These are phyloP conservation scores for Phytophthora cajani DNA, from an alignment of 352 stramenopile species.

Conservation along the genomic window DNA sequence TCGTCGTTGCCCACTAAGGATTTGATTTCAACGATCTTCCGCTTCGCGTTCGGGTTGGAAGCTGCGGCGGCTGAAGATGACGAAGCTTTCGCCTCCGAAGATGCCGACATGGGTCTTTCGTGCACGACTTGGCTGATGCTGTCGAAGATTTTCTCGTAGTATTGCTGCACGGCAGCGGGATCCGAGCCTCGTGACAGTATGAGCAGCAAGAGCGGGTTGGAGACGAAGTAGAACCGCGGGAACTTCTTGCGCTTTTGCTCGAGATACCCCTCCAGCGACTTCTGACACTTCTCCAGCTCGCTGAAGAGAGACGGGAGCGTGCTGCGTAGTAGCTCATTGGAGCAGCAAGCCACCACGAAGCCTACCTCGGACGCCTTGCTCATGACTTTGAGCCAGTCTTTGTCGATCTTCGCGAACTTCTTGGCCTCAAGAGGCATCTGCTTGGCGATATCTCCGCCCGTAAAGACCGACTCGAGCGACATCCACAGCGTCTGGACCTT, in stretches of 20 bases:
- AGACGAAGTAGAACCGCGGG: constrained; percentile 93
- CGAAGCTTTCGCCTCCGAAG: constrained; percentile 11
- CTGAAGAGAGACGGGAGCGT: constrained; percentile 89
- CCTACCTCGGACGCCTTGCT: constrained; percentile 78
- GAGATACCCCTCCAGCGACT: constrained; percentile 91
- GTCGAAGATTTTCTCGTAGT: constrained; percentile 91
- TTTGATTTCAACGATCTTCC: constrained; percentile 82
- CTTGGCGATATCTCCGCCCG: constrained; percentile 93
- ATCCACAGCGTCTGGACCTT: constrained; percentile 94
- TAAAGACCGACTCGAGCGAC: constrained; percentile 91
- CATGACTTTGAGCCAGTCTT: constrained; percentile 93
- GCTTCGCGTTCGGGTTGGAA: constrained; percentile 42
- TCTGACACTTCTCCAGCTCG: constrained; percentile 93
- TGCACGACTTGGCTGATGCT: constrained; percentile 81
- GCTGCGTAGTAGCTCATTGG: constrained; percentile 84
- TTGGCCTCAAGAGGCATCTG: constrained; percentile 93
- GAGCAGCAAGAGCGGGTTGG: constrained; percentile 89
- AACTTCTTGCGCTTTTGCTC: constrained; percentile 93
- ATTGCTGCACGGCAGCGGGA: constrained; percentile 77
- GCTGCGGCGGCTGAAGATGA: constrained; percentile 8
- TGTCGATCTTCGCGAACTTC: constrained; percentile 94
- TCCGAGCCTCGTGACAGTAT: constrained; percentile 90
- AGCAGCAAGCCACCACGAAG: constrained; percentile 80
- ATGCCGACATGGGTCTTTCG: constrained; percentile 36
- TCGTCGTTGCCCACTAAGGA: constrained; percentile 72